Conservation (phyloP, 208 protist species). For the Trypanosoma vivax region DNA sequence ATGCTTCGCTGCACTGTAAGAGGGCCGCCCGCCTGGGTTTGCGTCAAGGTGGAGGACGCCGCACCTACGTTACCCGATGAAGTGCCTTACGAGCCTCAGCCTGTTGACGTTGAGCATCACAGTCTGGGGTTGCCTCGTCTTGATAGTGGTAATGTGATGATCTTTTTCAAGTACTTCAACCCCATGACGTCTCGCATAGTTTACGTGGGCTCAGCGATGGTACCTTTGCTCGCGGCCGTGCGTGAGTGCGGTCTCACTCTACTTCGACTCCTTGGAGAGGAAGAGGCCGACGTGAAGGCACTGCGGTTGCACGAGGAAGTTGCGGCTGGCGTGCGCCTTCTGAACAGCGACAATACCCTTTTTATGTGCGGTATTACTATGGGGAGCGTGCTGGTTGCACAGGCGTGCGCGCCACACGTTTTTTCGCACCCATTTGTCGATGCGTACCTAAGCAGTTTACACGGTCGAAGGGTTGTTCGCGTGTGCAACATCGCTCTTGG, state of each 20-base stretch:
- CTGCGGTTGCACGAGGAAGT: conserved; percentile 44
- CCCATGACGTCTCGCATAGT: conserved; percentile 36
- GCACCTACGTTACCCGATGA: neutral
- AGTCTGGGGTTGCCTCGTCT: conserved; percentile 17
- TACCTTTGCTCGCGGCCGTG: conserved; percentile 36
- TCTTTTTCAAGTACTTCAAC: conserved; percentile 83
- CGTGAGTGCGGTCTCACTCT: conserved; percentile 33
- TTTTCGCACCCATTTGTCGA: conserved; percentile 26
- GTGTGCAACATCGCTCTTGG: conserved; percentile 33
- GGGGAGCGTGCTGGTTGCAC: conserved; percentile 43
- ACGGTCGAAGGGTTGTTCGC: conserved; percentile 25
- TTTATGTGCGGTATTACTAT: conserved; percentile 14
- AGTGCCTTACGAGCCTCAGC: neutral
- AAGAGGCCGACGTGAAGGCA: neutral
- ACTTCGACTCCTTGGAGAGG: conserved; percentile 23
- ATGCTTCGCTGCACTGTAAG: neutral
- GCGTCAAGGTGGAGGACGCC: neutral
- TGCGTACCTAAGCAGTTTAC: conserved; percentile 30
- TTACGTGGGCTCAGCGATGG: conserved; percentile 48
- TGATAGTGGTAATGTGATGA: conserved; percentile 32
- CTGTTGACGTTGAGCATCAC: neutral
- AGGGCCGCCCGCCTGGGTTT: neutral
- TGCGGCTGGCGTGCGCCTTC: conserved; percentile 14
- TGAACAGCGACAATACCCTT: conserved; percentile 28
- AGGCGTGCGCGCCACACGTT: conserved; percentile 28